These are phyloP conservation scores for Corylus americana DNA, from an alignment of 306 rosid genomes.

Conservation along the genomic window DNA sequence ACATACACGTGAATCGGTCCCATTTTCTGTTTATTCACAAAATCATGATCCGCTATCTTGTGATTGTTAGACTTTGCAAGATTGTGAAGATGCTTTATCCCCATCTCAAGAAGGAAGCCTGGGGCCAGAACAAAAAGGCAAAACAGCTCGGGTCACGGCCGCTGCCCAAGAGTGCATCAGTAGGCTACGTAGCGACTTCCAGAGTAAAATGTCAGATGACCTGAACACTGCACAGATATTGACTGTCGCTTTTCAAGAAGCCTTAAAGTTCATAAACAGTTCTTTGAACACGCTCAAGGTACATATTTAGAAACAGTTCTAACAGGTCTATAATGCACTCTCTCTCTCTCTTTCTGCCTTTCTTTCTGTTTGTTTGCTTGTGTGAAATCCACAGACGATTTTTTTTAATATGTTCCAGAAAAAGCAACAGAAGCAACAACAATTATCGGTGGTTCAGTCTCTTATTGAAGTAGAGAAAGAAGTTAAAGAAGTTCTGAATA, in stretches of 20 bases:
- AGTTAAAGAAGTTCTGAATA: conserved; percentile 48
- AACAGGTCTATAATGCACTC: background rate
- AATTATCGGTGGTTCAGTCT: conserved; percentile 55
- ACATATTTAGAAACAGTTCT: conserved; percentile 19
- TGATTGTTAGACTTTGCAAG: conserved; percentile 79
- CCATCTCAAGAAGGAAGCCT: conserved; percentile 51
- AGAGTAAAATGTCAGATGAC: conserved; percentile 86
- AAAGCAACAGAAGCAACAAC: conserved; percentile 61
- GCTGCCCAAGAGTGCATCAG: conserved; percentile 66
- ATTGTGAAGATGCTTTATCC: conserved; percentile 63
- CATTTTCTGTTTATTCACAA: background rate
- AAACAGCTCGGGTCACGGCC: conserved; percentile 41
- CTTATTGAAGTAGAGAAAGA: conserved; percentile 61
- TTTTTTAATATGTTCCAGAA: conserved; percentile 50
- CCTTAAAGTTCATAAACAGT: conserved; percentile 69
- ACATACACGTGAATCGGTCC: background rate
- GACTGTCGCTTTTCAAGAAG: conserved; percentile 86
- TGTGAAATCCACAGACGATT: conserved; percentile 16
- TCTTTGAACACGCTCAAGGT: conserved; percentile 76
- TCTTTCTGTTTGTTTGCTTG: background rate
- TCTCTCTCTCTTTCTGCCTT: background rate
- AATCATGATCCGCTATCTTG: conserved; percentile 19
- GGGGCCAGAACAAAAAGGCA: conserved; percentile 45
- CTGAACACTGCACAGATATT: conserved; percentile 83
- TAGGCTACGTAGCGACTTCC: conserved; percentile 65